A percentile compares a stretch with the other conserved stretches of the same genome.
phyloP scores from a whole-genome alignment of 2,329 filamentous ascomycete genomes.

The Leptoxyphium fumago region DNA sequence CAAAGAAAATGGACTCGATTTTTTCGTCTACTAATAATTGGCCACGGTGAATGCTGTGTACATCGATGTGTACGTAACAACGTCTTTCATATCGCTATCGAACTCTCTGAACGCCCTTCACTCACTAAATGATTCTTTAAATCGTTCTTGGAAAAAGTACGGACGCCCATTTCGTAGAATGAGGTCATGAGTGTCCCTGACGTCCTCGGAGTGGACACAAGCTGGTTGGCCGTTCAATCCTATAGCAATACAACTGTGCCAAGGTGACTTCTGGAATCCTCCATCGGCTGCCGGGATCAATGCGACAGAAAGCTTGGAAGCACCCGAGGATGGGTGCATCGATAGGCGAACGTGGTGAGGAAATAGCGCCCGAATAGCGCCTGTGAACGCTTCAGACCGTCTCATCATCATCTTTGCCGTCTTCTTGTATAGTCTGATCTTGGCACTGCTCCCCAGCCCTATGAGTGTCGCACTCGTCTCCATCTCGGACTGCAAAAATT shows the following conservation, averaged over 20 bases:
- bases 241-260: neutral
- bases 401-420: neutral
- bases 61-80: no score
- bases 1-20: no score
- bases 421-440: no score
- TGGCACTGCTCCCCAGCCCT: neutral
- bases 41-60: no score
- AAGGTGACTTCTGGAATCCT: neutral
- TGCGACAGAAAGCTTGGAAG: neutral
- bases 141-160: no score
- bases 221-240: neutral
- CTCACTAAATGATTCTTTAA: no score
- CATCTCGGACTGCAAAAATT: neutral
- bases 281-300: neutral
- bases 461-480: neutral
- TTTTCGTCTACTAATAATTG: no score
- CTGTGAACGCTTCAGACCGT: neutral
- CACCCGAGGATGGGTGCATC: neutral
- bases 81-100: no score
- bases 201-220: neutral
- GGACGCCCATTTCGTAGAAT: neutral
- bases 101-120: no score
- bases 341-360: neutral
- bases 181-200: neutral
- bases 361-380: neutral